Conservation (phyloP, 1,284 basidiomycete species). For the Meira miltonrushii region DNA sequence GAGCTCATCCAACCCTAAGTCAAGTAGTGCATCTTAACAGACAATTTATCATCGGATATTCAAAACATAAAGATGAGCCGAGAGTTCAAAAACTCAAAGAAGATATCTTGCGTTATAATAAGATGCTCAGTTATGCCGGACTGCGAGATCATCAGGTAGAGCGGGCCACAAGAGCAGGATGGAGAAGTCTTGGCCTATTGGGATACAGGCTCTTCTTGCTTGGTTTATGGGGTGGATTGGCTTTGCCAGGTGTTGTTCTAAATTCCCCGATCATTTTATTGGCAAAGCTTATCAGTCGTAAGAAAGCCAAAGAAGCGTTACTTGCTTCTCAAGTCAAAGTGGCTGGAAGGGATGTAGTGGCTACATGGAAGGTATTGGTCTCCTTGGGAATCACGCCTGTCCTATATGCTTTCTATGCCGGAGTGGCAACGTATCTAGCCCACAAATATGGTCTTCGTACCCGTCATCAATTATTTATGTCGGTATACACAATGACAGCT, state of each 20-base stretch:
- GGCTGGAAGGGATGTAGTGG: conserved; percentile 87
- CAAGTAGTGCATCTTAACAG: conserved; percentile 96
- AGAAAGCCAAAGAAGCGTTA: conserved; percentile 94
- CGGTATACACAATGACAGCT: conserved; percentile 69
- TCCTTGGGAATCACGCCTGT: conserved; percentile 84
- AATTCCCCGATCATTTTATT: conserved; percentile 93
- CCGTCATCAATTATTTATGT: conserved; percentile 69
- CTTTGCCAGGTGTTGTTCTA: conserved; percentile 87
- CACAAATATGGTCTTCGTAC: conserved; percentile 55
- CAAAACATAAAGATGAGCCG: conserved; percentile 87
- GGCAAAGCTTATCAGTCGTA: conserved; percentile 79
- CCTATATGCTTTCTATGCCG: conserved; percentile 62
- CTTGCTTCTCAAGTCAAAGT: conserved; percentile 95
- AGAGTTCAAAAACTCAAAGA: conserved; percentile 74
- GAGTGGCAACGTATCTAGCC: conserved; percentile 69
- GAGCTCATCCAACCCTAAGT: conserved; percentile 85
- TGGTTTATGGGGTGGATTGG: conserved; percentile 75
- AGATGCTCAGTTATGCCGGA: conserved; percentile 83
- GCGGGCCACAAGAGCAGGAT: conserved; percentile 62
- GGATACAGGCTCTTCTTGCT: conserved; percentile 78
- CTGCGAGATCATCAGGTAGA: conserved; percentile 94
- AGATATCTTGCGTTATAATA: conserved; percentile 90
- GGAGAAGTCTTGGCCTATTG: conserved; percentile 82
- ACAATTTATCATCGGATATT: conserved; percentile 87
- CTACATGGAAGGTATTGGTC: conserved; percentile 96